Conservation (phyloP, 345 rosid genomes). For the Eucalyptus dawsonii region DNA sequence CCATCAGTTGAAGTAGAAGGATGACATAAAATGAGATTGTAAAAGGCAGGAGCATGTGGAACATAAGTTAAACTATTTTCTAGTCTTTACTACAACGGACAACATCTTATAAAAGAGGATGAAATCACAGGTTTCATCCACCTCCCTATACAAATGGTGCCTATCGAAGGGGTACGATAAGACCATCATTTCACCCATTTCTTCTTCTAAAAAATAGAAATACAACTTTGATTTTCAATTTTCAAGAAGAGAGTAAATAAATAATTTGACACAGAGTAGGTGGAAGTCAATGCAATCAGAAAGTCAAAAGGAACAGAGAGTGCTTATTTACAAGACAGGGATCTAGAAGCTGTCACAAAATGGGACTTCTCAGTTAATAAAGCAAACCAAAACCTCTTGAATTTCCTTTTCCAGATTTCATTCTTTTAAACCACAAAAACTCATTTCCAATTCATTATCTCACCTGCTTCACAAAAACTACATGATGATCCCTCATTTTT, state of each 20-base stretch:
- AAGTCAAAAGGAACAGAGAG: not conserved
- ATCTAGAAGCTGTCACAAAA: not conserved
- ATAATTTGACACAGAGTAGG: not conserved
- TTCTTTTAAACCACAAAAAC: not conserved
- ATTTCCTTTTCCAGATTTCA: not conserved
- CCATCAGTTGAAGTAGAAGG: not conserved
- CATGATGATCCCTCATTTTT: not conserved
- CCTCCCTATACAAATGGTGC: not conserved
- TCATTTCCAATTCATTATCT: not conserved
- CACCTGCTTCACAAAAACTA: not conserved
- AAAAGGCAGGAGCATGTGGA: not conserved
- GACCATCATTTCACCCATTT: not conserved
- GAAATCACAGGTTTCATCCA: not conserved
- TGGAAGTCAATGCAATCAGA: not conserved
- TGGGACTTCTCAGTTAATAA: not conserved
- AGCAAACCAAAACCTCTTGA: not conserved
- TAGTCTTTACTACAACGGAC: not conserved
- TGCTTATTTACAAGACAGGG: not conserved
- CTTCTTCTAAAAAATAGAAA: not conserved
- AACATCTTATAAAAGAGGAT: not conserved
- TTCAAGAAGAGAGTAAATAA: not conserved
- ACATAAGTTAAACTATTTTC: not conserved
- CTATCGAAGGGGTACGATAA: not conserved
- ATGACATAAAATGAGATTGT: not conserved
- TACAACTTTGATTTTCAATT: not conserved